phyloP scores from a whole-genome alignment of 1,284 basidiomycete genomes.

The Xanthoconium separans region DNA sequence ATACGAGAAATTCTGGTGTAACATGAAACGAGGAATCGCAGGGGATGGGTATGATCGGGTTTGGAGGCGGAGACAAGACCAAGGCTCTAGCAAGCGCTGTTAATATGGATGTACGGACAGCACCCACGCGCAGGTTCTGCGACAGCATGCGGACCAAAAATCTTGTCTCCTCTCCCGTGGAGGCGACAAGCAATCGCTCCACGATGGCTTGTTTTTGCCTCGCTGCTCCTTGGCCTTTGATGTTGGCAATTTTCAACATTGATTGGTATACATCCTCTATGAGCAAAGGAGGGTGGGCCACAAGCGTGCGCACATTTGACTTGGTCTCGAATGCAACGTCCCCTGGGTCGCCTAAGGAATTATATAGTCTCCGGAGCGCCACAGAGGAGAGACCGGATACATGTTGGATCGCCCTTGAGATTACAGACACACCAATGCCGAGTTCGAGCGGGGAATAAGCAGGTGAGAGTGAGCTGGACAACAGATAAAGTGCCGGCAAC shows the following conservation, averaged over 20 bases:
- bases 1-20: slow-evolving; percentile 38
- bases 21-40: slow-evolving; percentile 37
- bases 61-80: slow-evolving; percentile 55
- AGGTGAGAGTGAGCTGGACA: slow-evolving; percentile 85
- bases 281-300: slow-evolving; percentile 70
- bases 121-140: slow-evolving; percentile 84
- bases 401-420: slow-evolving; percentile 80
- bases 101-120: slow-evolving; percentile 82
- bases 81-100: slow-evolving; percentile 82
- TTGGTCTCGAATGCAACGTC: slow-evolving; percentile 87
- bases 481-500: slow-evolving; percentile 81
- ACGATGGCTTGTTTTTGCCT: slow-evolving; percentile 79
- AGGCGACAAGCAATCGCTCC: slow-evolving; percentile 79
- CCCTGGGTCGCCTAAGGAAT: slow-evolving; percentile 69
- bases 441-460: slow-evolving; percentile 75
- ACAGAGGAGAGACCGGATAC: slow-evolving; percentile 75
- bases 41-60: slow-evolving; percentile 20
- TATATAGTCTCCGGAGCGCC: slow-evolving; percentile 67
- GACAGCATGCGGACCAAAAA: slow-evolving; percentile 82
- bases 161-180: slow-evolving; percentile 84
- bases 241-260: slow-evolving; percentile 60
- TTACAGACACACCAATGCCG: slow-evolving; percentile 73
- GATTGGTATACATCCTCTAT: slow-evolving; percentile 66
- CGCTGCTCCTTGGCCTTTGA: slow-evolving; percentile 74
- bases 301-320: slow-evolving; percentile 72